These are phyloP conservation scores for Pleurotus sapidus DNA, from an alignment of 768 basidiomycete genomes.

Conservation along the genomic window DNA sequence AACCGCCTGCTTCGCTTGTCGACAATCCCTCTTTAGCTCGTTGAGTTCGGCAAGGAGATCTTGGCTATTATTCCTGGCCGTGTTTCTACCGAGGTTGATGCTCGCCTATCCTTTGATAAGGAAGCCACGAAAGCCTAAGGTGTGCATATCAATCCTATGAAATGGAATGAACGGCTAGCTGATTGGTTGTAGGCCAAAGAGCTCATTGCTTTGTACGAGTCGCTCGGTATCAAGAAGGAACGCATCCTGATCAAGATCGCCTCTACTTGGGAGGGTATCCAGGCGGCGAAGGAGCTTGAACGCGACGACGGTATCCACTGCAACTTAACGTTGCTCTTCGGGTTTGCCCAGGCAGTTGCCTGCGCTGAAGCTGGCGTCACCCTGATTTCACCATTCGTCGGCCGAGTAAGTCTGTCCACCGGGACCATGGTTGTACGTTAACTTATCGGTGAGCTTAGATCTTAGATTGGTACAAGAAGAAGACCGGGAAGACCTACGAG, in stretches of 20 bases:
- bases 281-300: constrained; percentile 96
- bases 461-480: constrained; percentile 99
- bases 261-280: constrained; percentile 99
- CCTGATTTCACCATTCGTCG: constrained; percentile 99
- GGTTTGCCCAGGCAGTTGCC: constrained; percentile 97
- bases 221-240: constrained; percentile 88
- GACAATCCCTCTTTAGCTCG: constrained; percentile 56
- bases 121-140: constrained; percentile 89
- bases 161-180: too few species aligned
- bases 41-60: constrained; percentile 97
- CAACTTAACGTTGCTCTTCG: constrained; percentile 98
- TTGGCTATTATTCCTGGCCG: constrained; percentile 94
- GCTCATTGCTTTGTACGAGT: constrained; percentile 92
- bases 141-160: constrained; percentile 14
- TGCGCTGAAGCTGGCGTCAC: constrained; percentile 98
- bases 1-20: neutral
- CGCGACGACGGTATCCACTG: constrained; percentile 92
- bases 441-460: constrained; percentile 47
- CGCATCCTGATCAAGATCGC: constrained; percentile 99
- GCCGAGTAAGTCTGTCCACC: constrained; percentile 67
- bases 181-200: constrained; percentile 56
- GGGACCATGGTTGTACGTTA: neutral
- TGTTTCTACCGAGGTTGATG: constrained; percentile 99
- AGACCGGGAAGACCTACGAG: constrained; percentile 79
- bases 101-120: constrained; percentile 95